These are phyloP conservation scores for Trichoderma atrobrunneum DNA, from an alignment of 2,329 filamentous ascomycete genomes.

Conservation along the genomic window DNA sequence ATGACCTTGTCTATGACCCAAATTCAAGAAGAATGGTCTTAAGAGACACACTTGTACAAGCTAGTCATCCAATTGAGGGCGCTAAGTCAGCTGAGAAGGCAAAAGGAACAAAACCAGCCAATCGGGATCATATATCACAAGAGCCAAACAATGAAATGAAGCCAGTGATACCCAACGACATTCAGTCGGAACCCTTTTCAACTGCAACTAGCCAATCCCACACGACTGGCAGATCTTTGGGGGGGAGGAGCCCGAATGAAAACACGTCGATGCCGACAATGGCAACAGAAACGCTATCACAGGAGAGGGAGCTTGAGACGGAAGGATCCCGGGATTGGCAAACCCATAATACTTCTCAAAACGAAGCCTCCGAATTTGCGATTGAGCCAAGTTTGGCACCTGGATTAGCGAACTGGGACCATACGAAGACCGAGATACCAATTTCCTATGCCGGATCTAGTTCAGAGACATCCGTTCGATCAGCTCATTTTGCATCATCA, in stretches of 20 bases:
- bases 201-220: background rate
- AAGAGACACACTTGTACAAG: constrained; percentile 40
- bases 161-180: background rate
- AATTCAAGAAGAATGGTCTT: constrained; percentile 63
- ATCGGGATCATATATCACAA: background rate
- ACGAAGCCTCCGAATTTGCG: background rate
- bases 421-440: background rate
- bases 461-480: constrained; percentile 63
- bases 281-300: background rate
- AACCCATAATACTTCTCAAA: background rate
- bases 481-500: constrained; percentile 62
- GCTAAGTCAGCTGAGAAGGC: constrained; percentile 17
- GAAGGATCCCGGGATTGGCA: background rate
- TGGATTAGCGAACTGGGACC: background rate
- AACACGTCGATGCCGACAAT: background rate
- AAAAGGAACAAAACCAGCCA: background rate
- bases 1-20: constrained; percentile 59
- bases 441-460: constrained; percentile 34
- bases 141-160: background rate
- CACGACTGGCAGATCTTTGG: background rate
- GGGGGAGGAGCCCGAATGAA: background rate
- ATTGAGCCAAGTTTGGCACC: background rate
- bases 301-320: background rate
- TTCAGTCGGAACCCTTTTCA: background rate
- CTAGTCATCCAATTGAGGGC: background rate